A percentile compares a stretch with the other conserved stretches of the same genome.
Conservation (phyloP, 192 early-diverging fungal genomes). For the Entophlyctis luteolus region DNA sequence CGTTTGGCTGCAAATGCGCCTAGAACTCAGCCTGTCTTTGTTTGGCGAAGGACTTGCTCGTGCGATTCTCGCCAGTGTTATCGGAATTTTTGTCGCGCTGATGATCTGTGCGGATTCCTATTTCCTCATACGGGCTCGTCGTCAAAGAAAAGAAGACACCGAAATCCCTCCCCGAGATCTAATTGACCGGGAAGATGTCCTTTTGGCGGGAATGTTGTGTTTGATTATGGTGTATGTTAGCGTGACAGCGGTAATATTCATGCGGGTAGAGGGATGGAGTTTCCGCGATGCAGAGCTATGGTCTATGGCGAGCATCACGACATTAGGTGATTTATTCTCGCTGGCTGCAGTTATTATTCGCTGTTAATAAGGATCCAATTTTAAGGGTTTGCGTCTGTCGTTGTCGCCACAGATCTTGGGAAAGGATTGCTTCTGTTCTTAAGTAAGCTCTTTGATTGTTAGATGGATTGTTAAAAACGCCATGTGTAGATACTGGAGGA, state of each 20-base stretch:
- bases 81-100: background rate
- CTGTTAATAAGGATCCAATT: too few species aligned
- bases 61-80: background rate
- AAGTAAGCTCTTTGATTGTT: background rate
- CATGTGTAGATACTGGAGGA: slow-evolving; percentile 12
- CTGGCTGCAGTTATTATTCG: too few species aligned
- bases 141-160: background rate
- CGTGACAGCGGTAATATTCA: background rate
- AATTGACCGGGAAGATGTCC: slow-evolving; percentile 4
- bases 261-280: slow-evolving; percentile 13
- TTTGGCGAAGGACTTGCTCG: slow-evolving; percentile 17
- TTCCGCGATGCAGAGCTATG: slow-evolving; percentile 17
- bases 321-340: slow-evolving; percentile 13
- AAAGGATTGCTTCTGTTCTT: slow-evolving; percentile 2
- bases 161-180: slow-evolving; percentile 1
- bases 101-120: background rate
- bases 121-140: background rate
- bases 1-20: too few species aligned
- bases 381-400: slow-evolving; percentile 2
- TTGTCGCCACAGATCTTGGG: background rate
- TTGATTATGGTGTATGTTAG: background rate
- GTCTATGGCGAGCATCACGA: slow-evolving; percentile 10
- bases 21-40: too few species aligned
- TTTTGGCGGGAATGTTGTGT: slow-evolving; percentile 1
- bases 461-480: background rate